phyloP scores from a whole-genome alignment of 352 stramenopile genomes.

The Phytopythium vexans region DNA sequence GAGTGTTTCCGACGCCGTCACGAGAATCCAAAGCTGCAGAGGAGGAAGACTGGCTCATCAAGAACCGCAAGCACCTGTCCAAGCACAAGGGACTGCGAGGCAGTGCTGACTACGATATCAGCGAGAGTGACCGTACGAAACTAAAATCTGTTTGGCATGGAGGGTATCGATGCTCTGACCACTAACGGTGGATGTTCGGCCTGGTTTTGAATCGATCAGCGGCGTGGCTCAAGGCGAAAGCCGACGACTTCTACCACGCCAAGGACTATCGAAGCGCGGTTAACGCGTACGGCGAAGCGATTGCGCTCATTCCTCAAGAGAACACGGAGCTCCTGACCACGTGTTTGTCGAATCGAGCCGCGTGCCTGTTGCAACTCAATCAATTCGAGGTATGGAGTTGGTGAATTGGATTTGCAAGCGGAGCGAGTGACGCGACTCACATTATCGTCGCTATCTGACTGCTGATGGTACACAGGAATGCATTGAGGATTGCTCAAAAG shows the following conservation, averaged over 20 bases:
- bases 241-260: conserved; percentile 77
- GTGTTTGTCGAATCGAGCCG: conserved; percentile 71
- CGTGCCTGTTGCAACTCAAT: conserved; percentile 52
- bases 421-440: too few species aligned
- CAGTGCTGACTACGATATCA: conserved; percentile 68
- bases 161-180: background rate
- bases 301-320: conserved; percentile 25
- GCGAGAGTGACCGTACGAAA: conserved; percentile 73
- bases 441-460: background rate
- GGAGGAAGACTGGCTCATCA: conserved; percentile 81
- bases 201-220: conserved; percentile 18
- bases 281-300: conserved; percentile 69
- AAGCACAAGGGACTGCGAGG: conserved; percentile 61
- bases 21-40: conserved; percentile 80
- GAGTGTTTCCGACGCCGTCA: conserved; percentile 72
- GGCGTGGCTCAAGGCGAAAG: conserved; percentile 85
- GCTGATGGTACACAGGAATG: conserved; percentile 28
- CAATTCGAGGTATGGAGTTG: conserved; percentile 44
- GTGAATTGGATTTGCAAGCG: background rate
- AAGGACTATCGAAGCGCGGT: conserved; percentile 63
- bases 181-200: background rate
- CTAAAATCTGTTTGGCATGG: background rate
- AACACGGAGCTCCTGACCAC: conserved; percentile 42
- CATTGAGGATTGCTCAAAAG: conserved; percentile 63
- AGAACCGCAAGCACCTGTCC: conserved; percentile 78